phyloP scores from a whole-genome alignment of 176 grass and related monocot species.

The Cenchrus fungigraminus region DNA sequence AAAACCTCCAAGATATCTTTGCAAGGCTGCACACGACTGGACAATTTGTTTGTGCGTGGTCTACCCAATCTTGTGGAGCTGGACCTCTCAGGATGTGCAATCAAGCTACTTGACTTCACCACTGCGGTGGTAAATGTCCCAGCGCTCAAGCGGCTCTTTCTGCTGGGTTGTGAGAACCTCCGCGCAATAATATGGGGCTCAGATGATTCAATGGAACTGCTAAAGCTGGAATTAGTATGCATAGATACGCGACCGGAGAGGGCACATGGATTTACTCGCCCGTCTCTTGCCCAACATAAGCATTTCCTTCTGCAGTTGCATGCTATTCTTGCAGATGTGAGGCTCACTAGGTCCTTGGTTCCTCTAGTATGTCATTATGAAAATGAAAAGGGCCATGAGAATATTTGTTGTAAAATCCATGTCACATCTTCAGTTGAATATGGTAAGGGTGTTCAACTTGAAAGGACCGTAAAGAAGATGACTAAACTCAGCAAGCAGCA shows the following conservation, averaged over 20 bases:
- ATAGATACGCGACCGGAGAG: conserved; percentile 10
- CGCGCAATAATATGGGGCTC: background rate
- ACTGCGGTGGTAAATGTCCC: conserved; percentile 20
- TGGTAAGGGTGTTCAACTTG: background rate
- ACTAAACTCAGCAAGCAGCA: background rate
- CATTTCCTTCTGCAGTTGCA: background rate
- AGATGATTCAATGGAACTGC: rapidly evolving
- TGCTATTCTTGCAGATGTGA: conserved; percentile 18
- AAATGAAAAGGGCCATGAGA: too few relatives aligned
- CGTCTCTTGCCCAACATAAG: background rate
- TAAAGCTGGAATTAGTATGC: background rate
- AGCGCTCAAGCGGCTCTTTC: background rate
- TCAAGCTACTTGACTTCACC: conserved; percentile 18
- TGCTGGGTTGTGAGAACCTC: background rate
- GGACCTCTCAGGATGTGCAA: conserved; percentile 2
- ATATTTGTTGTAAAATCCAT: background rate
- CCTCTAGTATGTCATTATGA: background rate
- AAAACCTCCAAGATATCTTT: conserved; percentile 10
- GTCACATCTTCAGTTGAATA: background rate
- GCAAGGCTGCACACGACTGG: conserved; percentile 5
- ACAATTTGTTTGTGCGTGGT: background rate
- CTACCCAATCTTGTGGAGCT: conserved; percentile 19
- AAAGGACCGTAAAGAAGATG: background rate
- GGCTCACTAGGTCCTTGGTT: background rate
- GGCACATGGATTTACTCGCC: background rate